Base-by-base conservation (phyloP, 2,329 filamentous ascomycete genomes). In the Pleomassaria siparia region DNA sequence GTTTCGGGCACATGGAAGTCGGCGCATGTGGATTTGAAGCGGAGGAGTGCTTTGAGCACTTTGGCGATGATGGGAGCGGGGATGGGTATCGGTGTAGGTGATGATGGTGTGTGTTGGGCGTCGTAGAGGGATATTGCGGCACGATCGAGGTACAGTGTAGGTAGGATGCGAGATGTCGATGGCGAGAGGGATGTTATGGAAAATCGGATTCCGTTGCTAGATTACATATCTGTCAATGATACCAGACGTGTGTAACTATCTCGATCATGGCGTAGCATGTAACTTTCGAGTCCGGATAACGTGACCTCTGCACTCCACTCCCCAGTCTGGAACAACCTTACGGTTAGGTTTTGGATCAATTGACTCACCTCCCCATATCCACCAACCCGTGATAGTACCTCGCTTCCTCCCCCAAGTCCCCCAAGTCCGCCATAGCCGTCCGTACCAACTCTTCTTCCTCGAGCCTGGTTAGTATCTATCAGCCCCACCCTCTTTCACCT, bases 151-250 rank as follows among this genome's bases (percentile, higher is more conserved):
- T 89, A 95, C 46, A 96, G 62, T 21, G 87, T 91, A 15, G 80
- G 84, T 33, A 96, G 79, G 20, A 91, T 82, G 20, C 91, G 86
- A 20, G 87, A 79, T 30, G 77, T 82, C 3, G 84, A 82, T 18
- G 87, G 85, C 3, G 84, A 80, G n/a, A 95, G 79, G 56, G 90
- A 85, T 8, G 90, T 89, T 62, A 96, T 89, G 36, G 89, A 92
- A 76, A 95, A 95, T 46, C 91, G 89, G 61, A 96, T 92, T 60
- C 91, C 91, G 76, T 96, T 96, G 76, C 90, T 89, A 47, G 20
- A 4, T 12, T 24, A 32, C 49, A 35, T 46, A 59, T 54, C 56
- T 69, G 44, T 65, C 66, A 64, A 69, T 68, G 33, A 68, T 65
- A 49, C 68, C 66, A 50, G 68, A 50, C 22, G 63, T 65, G 62